Evolutionary conservation across 805 yeast species (phyloP), one percentile per base, ranked within the genome.

Genomic region (Yamadazyma insecticola): DNA sequence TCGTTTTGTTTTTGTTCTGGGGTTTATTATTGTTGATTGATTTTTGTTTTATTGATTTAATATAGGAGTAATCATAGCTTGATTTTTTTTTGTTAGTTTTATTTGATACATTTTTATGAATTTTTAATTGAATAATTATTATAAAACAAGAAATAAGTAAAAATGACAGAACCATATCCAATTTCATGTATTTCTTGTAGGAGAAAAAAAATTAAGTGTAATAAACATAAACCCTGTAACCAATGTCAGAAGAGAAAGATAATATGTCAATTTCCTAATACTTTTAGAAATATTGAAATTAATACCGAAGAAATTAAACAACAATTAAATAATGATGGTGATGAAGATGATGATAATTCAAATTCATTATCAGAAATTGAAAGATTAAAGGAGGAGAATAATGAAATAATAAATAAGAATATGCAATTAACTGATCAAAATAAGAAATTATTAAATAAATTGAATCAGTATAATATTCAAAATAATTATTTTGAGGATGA

Each of bases 231-330:
- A 18, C 69, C 70, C 2, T 68, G 74, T 40, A 57, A 61, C 36
- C 67, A 63, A 29, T 68, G 74, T 42, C 44, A 40, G 8, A 54
- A 51, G 29, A 50, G 67, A 30, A 48, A 50, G 6, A 49, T 63
- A n/a, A 46, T 43, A 2, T 70, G 76, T 45, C 61, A 58, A 26
- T 70, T 66, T 40, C 76, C 76, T 1, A 50, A 65, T 3, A 70
- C 67, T 12, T 70, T 70, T 37, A 47, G 76, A 32, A 68, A 71
- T 22, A 67, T 67, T 22, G 56, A 53, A 34, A 54, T 55, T 27
- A 41, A 45, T 28, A 57, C 25, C 13, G 36, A 33, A n/a, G 32
- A 29, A 6, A n/a, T 20, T 26, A 21, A 15, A 14, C 10, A 19
- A 10, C 7, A 9, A 22, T 14, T 9, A n/a, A 6, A 5, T n/a